A percentile compares a stretch with the other conserved stretches of the same genome.
These are phyloP conservation scores for Rhizopogon sp. DNA, from an alignment of 768 basidiomycete genomes.

Conservation along the genomic window DNA sequence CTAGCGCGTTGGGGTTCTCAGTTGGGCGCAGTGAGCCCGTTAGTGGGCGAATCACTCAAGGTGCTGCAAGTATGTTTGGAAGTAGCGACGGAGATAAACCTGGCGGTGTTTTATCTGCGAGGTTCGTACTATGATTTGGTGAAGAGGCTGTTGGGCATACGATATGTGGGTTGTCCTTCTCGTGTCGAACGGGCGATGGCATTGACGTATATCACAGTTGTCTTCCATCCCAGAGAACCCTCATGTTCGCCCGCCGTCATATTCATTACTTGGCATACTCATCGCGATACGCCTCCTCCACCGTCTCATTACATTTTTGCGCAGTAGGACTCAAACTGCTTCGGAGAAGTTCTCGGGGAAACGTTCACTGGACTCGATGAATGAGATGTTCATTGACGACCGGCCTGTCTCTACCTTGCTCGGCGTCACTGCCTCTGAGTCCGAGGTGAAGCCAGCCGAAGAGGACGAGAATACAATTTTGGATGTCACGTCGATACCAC, in stretches of 20 bases:
- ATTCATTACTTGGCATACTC: constrained; percentile 78
- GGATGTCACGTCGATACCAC: constrained; percentile 51
- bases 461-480: constrained; percentile 68
- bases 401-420: constrained; percentile 56
- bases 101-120: constrained; percentile 74
- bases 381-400: constrained; percentile 52
- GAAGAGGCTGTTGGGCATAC: constrained; percentile 62
- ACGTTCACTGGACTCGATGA: constrained; percentile 21
- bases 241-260: constrained; percentile 73
- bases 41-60: constrained; percentile 25
- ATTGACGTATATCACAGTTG: constrained; percentile 38
- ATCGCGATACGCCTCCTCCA: constrained; percentile 60
- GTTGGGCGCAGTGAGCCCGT: constrained; percentile 28
- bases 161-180: constrained; percentile 45
- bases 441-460: constrained; percentile 53
- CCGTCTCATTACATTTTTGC: constrained; percentile 48
- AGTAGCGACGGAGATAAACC: constrained; percentile 61
- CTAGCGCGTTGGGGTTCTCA: constrained; percentile 45
- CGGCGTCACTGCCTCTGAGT: constrained; percentile 45
- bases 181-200: neutral
- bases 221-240: constrained; percentile 70
- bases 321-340: constrained; percentile 20
- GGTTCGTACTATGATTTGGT: constrained; percentile 76
- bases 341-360: constrained; percentile 30
- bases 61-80: constrained; percentile 49